phyloP scores from a whole-genome alignment of 768 basidiomycete species.

The Russula foetens region DNA sequence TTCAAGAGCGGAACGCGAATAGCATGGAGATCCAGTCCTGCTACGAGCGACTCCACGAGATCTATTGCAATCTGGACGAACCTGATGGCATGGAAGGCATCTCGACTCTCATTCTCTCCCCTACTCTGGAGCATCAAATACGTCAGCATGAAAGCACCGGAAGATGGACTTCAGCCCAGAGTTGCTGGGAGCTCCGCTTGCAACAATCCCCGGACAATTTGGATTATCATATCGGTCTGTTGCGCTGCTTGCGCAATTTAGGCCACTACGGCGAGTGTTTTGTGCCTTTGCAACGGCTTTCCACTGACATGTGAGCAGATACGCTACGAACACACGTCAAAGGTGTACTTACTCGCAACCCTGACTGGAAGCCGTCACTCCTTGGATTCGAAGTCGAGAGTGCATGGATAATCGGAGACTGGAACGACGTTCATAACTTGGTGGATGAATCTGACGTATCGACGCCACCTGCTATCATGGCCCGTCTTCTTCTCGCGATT shows the following conservation, averaged over 20 bases:
- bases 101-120: slow-evolving; percentile 79
- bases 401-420: slow-evolving; percentile 93
- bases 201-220: slow-evolving; percentile 88
- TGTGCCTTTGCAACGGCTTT: not conserved
- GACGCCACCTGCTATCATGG: slow-evolving; percentile 63
- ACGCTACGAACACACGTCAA: slow-evolving; percentile 90
- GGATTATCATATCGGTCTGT: slow-evolving; percentile 78
- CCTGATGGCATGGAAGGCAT: slow-evolving; percentile 99
- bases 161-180: slow-evolving; percentile 96
- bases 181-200: slow-evolving; percentile 95
- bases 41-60: slow-evolving; percentile 90
- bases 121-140: slow-evolving; percentile 91
- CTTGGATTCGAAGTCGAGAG: slow-evolving; percentile 87
- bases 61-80: slow-evolving; percentile 93
- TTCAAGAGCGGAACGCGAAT: slow-evolving; percentile 30
- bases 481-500: slow-evolving; percentile 74
- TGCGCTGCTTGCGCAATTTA: slow-evolving; percentile 86
- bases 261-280: slow-evolving; percentile 84
- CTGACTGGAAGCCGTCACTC: slow-evolving; percentile 71
- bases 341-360: slow-evolving; percentile 79
- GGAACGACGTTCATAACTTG: slow-evolving; percentile 69
- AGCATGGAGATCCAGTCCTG: slow-evolving; percentile 51
- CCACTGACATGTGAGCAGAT: slow-evolving; percentile 41
- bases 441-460: slow-evolving; percentile 42
- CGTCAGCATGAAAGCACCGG: slow-evolving; percentile 97